Percentiles rank a stretch among this genome's conserved stretches.
These are phyloP conservation scores for Volvariella surrecta DNA, from an alignment of 1,284 basidiomycete genomes.

Conservation along the genomic window DNA sequence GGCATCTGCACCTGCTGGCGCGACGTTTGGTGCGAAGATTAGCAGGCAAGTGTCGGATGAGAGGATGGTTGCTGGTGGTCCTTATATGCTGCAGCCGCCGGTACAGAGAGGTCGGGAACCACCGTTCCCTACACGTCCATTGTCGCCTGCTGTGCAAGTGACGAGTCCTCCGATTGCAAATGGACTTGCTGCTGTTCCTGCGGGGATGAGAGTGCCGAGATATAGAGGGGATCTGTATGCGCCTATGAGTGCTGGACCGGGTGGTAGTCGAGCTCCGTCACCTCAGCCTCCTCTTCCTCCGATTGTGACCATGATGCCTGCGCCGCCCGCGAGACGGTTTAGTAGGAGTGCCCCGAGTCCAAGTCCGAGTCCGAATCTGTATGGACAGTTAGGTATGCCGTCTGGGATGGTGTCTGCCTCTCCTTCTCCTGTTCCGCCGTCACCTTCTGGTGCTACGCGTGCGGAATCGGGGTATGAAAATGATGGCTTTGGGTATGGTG, in stretches of 20 bases:
- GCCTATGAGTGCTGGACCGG: slow-evolving; percentile 1
- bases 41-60: slow-evolving; percentile 9
- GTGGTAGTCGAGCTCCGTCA: too few relatives aligned
- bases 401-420: neutral
- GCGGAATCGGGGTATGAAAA: slow-evolving; percentile 6
- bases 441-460: neutral
- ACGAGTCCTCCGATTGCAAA: neutral
- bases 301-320: too few relatives aligned
- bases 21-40: slow-evolving; percentile 4
- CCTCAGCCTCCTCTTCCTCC: too few relatives aligned
- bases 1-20: slow-evolving; percentile 12
- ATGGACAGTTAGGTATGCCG: slow-evolving; percentile 3
- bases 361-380: slow-evolving; percentile 11
- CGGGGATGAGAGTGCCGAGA: slow-evolving; percentile 10
- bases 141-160: slow-evolving; percentile 6
- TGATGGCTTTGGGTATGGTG: slow-evolving; percentile 9
- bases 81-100: slow-evolving; percentile 3
- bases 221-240: slow-evolving; percentile 20
- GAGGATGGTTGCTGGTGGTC: slow-evolving; percentile 1
- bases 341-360: too few relatives aligned
- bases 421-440: neutral
- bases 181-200: neutral
- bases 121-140: slow-evolving; percentile 32
- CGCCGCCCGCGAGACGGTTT: too few relatives aligned
- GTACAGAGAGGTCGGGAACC: slow-evolving; percentile 38